Base-by-base conservation (phyloP, 2,329 filamentous ascomycete species). In the Metarhizium album region DNA sequence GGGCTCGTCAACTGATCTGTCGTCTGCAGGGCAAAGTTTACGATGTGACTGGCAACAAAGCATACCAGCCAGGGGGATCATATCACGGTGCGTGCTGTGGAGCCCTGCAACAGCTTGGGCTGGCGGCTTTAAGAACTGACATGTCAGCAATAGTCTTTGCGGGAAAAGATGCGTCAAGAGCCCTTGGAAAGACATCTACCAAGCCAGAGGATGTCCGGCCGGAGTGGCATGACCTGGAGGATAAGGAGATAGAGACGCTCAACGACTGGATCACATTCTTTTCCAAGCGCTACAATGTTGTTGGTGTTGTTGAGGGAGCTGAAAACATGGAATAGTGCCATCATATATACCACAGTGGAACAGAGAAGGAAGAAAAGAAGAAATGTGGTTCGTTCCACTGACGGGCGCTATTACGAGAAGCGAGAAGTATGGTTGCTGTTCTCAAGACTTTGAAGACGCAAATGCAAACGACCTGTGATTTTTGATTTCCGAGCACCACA, bases 241-340 rank as follows among this genome's bases (percentile, higher is more conserved):
- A 95, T 22, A 90, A 93, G 69, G 84, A 96, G 67, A 88, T 93
- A 73, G 81, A 80, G 24, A 84, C 86, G 3, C 72, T 98, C 54
- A 79, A 91, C 49, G 93, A 98, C 67, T 98, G 93, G 93, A 82
- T 85, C 56, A 95, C 86, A 2, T 98, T 95, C 71, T 98, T 98
- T 70, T 88, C 86, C 58, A 98, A 97, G 74, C 79, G 93, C 52
- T 98, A 98, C 72, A 97, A 95, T 61, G 79, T 97, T 48, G 82
- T 94, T 45, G 89, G 88, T 14, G 66, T 74, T 51, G 80, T 86
- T 16, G 70, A 76, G 53, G 79, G 78, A 35, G 79, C 80, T 27
- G 81, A 75, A 27, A 83, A 83, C 61, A 68, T 71, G 61, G 75
- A 74, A 50, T 71, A 46, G 49, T 23, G 43, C 9, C 14, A 16